These are phyloP conservation scores for Cyclostephanos tholiformis DNA, from an alignment of 108 stramenopile species.

Conservation along the genomic window DNA sequence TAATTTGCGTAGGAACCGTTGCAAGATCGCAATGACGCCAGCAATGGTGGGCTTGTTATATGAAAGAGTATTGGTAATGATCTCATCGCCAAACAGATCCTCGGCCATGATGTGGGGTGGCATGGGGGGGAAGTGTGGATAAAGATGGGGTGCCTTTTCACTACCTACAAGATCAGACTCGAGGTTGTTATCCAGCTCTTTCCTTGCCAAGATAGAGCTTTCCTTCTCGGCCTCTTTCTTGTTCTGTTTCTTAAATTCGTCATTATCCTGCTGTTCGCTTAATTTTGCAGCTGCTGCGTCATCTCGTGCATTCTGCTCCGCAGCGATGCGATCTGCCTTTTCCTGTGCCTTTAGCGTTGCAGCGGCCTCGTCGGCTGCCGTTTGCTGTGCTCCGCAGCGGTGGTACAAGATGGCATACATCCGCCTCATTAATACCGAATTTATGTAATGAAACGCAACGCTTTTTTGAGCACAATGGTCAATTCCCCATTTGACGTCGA, in stretches of 20 bases:
- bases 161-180: neutral
- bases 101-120: constrained; percentile 25
- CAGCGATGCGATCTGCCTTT: neutral
- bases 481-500: constrained; percentile 82
- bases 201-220: no score
- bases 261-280: no score
- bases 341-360: neutral
- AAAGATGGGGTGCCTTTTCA: constrained; percentile 24
- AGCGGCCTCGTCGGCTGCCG: neutral
- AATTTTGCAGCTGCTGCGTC: neutral
- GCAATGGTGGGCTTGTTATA: constrained; percentile 62
- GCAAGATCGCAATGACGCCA: constrained; percentile 53
- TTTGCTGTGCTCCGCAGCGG: constrained; percentile 15
- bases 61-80: constrained; percentile 18
- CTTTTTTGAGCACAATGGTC: constrained; percentile 90
- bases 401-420: constrained; percentile 79
- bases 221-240: neutral
- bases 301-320: no score
- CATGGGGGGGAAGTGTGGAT: constrained; percentile 26
- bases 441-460: constrained; percentile 94
- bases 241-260: neutral
- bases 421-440: constrained; percentile 72
- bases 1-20: constrained; percentile 49
- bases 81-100: constrained; percentile 10
- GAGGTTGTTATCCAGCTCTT: no score